Evolutionary conservation across 2,329 filamentous ascomycete species (phyloP).

Genomic region (Sphaerostilbella broomeana): DNA sequence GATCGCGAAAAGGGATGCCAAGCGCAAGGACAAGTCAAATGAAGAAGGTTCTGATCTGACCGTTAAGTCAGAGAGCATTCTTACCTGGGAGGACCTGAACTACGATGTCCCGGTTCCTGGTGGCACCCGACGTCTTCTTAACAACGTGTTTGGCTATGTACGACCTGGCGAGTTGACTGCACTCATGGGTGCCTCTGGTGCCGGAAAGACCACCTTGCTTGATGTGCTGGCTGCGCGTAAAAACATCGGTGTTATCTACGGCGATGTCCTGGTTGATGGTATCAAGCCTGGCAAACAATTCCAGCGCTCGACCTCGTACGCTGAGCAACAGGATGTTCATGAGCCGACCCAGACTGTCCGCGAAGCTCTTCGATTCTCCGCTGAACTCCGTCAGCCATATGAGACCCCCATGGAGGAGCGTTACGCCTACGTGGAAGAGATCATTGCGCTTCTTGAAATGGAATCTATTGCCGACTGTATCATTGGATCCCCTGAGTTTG

Average conservation of each 20-base stretch:
- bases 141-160: constrained; percentile 59
- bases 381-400: constrained; percentile 51
- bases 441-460: constrained; percentile 53
- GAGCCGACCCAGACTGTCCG: constrained; percentile 56
- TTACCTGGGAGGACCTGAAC: constrained; percentile 81
- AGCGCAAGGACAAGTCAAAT: constrained; percentile 40
- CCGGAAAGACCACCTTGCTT: constrained; percentile 78
- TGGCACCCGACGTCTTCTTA: constrained; percentile 49
- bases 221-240: constrained; percentile 63
- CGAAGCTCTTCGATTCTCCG: constrained; percentile 58
- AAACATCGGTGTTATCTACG: constrained; percentile 54
- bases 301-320: constrained; percentile 55
- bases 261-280: constrained; percentile 53
- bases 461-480: constrained; percentile 53
- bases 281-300: constrained; percentile 52
- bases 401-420: constrained; percentile 49
- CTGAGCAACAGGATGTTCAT: constrained; percentile 57
- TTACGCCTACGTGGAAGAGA: constrained; percentile 54
- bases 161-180: constrained; percentile 71
- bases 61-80: constrained; percentile 56
- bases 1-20: constrained; percentile 50
- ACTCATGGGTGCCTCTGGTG: constrained; percentile 77
- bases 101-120: constrained; percentile 62
- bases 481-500: constrained; percentile 58
- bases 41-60: constrained; percentile 44